Base-by-base conservation (phyloP, 441 rosid species). In the Populus hybrid region DNA sequence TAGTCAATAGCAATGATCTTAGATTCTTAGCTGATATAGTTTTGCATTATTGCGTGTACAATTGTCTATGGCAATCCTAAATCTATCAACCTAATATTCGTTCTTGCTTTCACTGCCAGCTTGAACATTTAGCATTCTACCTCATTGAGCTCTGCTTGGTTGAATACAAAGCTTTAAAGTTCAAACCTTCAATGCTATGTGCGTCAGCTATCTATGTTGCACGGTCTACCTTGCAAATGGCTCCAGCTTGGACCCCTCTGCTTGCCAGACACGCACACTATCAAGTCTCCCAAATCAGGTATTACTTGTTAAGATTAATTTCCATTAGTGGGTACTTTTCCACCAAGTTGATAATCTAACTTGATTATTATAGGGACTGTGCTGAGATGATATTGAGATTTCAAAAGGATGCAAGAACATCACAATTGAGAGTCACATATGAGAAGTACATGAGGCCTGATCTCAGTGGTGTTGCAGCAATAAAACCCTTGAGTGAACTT, bases 161-260 rank as follows among this genome's bases (percentile, higher is more conserved):
- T 57, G 90, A 93, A 81, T 89, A 92, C 30, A 89, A 94, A 87
- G 97, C 95, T 65, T 82, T 93, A 80, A 86, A 86, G 83, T 95
- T 77, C 87, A 95, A 91, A 84, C 83, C 96, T 1, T 94, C 99
- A 0, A 30, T 95, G 87, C 84, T 95, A 73, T 92, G 99, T 84
- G 99, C 99, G 76, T 89, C 99, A 12, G 97, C 97, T 57, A 83
- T 95, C 76, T 94, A 88, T 69, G 87, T 95, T 69, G 93, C 98
- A 61, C 88, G 97, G 61, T 87, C 90, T 85, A 91, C 93, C 59
- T 84, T 94, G 80, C 89, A 86, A 76, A 81, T 83, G 63, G 75
- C 81, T 83, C 99, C 98, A 65, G 75, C 81, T 66, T 94, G 99
- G 99, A 93, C 94, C 42, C 84, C 89, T 1, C 86, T 93, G 79